These are phyloP conservation scores for Trypanosoma melophagium DNA, from an alignment of 208 protist genomes.

Conservation along the genomic window DNA sequence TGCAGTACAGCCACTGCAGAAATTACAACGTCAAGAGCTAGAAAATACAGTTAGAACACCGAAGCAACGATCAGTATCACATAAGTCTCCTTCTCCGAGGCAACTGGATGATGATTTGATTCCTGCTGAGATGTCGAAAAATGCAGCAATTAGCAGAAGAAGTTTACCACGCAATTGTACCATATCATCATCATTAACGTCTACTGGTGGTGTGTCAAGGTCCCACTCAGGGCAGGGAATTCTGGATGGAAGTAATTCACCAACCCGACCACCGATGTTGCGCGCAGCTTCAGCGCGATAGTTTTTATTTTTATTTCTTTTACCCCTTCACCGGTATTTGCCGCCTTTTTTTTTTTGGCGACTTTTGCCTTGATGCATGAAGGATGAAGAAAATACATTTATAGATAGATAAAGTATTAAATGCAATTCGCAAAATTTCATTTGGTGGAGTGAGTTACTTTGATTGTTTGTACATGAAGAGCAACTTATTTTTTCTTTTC, in stretches of 20 bases:
- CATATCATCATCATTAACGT: slow-evolving; percentile 8
- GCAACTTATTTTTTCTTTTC: too few species aligned
- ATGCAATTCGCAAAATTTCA: too few species aligned
- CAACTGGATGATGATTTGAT: not conserved
- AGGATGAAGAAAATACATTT: too few species aligned
- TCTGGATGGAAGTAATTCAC: slow-evolving; percentile 56
- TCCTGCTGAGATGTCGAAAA: not conserved
- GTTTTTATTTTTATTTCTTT: slow-evolving; percentile 8
- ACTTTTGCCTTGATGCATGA: too few species aligned
- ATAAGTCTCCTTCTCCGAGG: slow-evolving; percentile 21
- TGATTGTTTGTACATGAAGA: too few species aligned
- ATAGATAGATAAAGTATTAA: too few species aligned
- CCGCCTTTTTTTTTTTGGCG: too few species aligned
- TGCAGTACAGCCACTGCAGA: not conserved
- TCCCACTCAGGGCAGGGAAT: slow-evolving; percentile 24
- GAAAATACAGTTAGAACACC: slow-evolving; percentile 5
- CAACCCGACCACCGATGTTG: slow-evolving; percentile 49
- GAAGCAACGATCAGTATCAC: not conserved
- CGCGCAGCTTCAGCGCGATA: slow-evolving; percentile 21
- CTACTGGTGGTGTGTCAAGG: slow-evolving; percentile 40
- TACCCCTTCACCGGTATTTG: not conserved
- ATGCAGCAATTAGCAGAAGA: not conserved
- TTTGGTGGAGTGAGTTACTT: too few species aligned
- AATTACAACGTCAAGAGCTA: slow-evolving; percentile 2
- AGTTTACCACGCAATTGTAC: not conserved